phyloP scores from a whole-genome alignment of 2,329 filamentous ascomycete species.

The Pezicula rhizophila region DNA sequence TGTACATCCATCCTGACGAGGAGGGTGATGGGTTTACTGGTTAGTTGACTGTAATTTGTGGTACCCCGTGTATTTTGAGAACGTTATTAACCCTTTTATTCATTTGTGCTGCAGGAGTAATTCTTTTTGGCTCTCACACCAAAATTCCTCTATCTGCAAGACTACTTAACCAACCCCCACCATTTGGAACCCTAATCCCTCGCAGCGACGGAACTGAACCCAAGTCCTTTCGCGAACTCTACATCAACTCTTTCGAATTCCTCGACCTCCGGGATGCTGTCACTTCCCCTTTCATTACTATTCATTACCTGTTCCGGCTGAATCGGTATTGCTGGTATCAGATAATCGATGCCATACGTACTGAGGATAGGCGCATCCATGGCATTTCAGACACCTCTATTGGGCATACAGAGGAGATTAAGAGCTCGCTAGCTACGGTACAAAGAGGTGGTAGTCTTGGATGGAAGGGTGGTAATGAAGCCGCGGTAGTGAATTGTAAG shows the following conservation, averaged over 20 bases:
- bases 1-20: constrained; percentile 17
- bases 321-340: constrained; percentile 25
- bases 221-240: constrained; percentile 21
- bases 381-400: constrained; percentile 23
- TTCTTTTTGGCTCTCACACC: constrained; percentile 20
- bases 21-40: constrained; percentile 22
- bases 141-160: constrained; percentile 15
- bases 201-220: constrained; percentile 6
- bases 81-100: neutral
- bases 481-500: constrained; percentile 3
- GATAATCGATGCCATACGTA: constrained; percentile 22
- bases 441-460: constrained; percentile 17
- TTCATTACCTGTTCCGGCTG: constrained; percentile 19
- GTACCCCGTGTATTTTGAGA: no score
- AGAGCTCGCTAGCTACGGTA: constrained; percentile 16
- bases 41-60: neutral
- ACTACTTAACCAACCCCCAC: constrained; percentile 17
- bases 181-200: constrained; percentile 13
- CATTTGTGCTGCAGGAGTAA: constrained; percentile 5
- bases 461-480: constrained; percentile 13
- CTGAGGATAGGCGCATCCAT: constrained; percentile 20
- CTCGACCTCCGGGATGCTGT: constrained; percentile 11
- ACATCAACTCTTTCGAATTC: constrained; percentile 18
- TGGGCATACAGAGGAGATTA: constrained; percentile 24
- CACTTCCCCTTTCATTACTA: constrained; percentile 18